These are phyloP conservation scores for Cystofilobasidium bisporidii DNA, from an alignment of 768 basidiomycete genomes.

Conservation along the genomic window DNA sequence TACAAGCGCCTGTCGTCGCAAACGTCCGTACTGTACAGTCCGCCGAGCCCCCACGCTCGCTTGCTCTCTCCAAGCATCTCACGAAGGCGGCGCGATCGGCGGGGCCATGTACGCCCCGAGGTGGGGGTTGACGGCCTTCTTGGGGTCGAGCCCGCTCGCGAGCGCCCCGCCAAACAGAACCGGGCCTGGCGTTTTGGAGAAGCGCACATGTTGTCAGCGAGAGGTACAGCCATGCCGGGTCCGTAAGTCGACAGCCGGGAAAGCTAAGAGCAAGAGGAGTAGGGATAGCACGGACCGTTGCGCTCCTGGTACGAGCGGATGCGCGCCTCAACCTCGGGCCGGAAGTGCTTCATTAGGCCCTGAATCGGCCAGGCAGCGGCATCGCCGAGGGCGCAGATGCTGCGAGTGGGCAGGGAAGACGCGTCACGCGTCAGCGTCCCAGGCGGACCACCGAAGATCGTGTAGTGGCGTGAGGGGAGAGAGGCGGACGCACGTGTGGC, in stretches of 20 bases:
- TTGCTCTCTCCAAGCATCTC: not conserved
- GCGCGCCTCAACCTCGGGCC: slow-evolving; percentile 79
- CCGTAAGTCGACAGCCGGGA: not conserved
- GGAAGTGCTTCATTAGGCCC: slow-evolving; percentile 94
- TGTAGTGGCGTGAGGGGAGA: not conserved
- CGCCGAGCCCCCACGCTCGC: no score
- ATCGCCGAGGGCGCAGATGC: slow-evolving; percentile 92
- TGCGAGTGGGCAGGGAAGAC: slow-evolving; percentile 38
- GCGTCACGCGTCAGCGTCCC: no score
- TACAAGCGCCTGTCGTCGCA: no score
- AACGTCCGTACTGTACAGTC: no score
- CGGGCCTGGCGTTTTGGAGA: not conserved
- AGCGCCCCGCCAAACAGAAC: slow-evolving; percentile 25
- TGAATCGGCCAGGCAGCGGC: slow-evolving; percentile 99
- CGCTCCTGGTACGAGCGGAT: slow-evolving; percentile 43
- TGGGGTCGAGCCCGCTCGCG: slow-evolving; percentile 16
- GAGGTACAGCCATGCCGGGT: no score
- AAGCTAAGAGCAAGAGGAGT: not conserved
- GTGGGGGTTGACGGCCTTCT: not conserved
- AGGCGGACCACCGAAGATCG: not conserved
- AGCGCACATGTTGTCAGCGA: not conserved
- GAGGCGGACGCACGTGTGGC: slow-evolving; percentile 44
- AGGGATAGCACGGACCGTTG: slow-evolving; percentile 6
- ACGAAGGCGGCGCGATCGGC: not conserved
- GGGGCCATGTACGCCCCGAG: not conserved